These are phyloP conservation scores for Calonectria fujianensis DNA, from an alignment of 2,329 filamentous ascomycete genomes.

Conservation along the genomic window DNA sequence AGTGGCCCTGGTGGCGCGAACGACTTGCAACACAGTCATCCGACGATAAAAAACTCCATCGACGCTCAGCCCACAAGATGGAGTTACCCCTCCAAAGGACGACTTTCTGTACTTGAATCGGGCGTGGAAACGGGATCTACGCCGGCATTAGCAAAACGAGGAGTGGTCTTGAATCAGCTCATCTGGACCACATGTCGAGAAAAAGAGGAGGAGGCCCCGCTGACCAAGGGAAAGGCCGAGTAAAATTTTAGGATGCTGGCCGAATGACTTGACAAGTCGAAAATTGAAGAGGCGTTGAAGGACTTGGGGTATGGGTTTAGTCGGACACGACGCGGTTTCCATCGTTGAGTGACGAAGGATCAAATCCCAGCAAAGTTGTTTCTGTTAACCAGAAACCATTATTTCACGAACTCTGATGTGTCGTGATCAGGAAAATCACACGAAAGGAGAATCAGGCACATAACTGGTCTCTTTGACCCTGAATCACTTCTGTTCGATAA, in stretches of 20 bases:
- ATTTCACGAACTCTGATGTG: not conserved
- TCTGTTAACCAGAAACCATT: not conserved
- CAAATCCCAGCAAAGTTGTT: not conserved
- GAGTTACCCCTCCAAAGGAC: not conserved
- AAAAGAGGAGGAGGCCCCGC: constrained; percentile 20
- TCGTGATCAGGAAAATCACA: not conserved
- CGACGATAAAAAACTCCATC: not conserved
- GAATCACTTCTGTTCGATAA: not conserved
- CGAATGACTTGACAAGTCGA: not conserved
- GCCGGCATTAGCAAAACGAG: not conserved
- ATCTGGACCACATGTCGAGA: not conserved
- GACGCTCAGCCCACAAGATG: not conserved
- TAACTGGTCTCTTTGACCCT: not conserved
- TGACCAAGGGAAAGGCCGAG: not conserved
- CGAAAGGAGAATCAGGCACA: not conserved
- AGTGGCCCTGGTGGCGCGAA: not conserved
- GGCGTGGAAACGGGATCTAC: fast-evolving
- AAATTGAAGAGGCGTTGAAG: not conserved
- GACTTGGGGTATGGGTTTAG: not conserved
- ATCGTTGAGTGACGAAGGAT: not conserved
- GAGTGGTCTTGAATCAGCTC: not conserved
- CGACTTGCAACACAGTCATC: not conserved
- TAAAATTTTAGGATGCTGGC: not conserved
- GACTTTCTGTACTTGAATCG: not conserved
- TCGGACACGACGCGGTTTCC: not conserved